phyloP scores from a whole-genome alignment of 108 stramenopile species.

The Pseudonitzschia multistriata region DNA sequence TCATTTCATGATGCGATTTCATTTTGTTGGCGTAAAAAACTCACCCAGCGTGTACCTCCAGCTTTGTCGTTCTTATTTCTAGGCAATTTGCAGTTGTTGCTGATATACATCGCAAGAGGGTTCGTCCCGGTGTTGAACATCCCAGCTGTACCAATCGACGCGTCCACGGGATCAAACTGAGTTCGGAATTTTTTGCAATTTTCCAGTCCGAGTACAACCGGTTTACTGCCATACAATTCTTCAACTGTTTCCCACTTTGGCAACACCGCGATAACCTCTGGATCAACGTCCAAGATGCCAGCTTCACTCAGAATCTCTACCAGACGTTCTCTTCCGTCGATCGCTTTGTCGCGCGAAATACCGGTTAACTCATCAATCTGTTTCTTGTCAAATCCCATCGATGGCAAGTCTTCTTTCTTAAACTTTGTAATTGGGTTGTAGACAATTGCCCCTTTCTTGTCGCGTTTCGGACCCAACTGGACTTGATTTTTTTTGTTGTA shows the following conservation, averaged over 20 bases:
- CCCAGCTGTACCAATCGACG: constrained; percentile 57
- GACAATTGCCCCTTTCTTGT: constrained; percentile 28
- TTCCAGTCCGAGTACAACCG: constrained; percentile 68
- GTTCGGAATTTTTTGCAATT: constrained; percentile 58
- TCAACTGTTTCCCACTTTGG: constrained; percentile 42
- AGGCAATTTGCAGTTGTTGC: constrained; percentile 45
- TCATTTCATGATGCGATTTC: background rate
- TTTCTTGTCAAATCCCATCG: background rate
- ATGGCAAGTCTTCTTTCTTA: constrained; percentile 30
- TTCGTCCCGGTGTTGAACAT: constrained; percentile 88
- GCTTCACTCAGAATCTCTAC: constrained; percentile 39
- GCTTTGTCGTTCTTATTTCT: constrained; percentile 31
- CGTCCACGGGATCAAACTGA: constrained; percentile 38
- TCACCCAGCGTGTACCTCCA: constrained; percentile 26
- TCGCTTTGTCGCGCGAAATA: constrained; percentile 34
- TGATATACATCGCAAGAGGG: constrained; percentile 46
- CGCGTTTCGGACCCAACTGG: constrained; percentile 11
- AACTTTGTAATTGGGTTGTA: constrained; percentile 29
- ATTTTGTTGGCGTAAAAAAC: too few relatives aligned
- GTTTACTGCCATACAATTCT: constrained; percentile 60
- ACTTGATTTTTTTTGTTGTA: constrained; percentile 2
- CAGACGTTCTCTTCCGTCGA: constrained; percentile 35
- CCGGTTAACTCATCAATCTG: background rate
- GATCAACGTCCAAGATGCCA: constrained; percentile 38
- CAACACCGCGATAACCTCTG: constrained; percentile 17